Evolutionary conservation across 2,329 filamentous ascomycete species (phyloP), one percentile per base, ranked within the genome.

Genomic region (Myriosclerotinia curreyana): DNA sequence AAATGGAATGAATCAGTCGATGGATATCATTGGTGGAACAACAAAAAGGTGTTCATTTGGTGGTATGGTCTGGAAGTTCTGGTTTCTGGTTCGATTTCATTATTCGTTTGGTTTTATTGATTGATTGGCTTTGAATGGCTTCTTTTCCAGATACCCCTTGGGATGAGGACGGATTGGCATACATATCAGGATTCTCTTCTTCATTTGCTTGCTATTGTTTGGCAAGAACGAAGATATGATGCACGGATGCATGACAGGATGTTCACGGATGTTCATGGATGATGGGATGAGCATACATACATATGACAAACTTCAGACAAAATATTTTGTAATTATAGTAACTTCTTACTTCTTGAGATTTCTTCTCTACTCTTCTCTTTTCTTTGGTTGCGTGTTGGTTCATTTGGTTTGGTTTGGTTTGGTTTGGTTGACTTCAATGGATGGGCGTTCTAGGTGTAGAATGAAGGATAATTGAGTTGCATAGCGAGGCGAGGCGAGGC

Each of bases 101-200:
- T 53, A 40, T 34, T 55, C 49, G 38, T 62, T 62, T 62, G 49
- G 59, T 40, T 62, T 48, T 55, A 53, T 54, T 54, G 25, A 54
- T 46, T 62, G 49, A 44, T 61, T 61, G 25, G 49, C 42, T 48
- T 58, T 58, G 36, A 25, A 58, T 58, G n/a, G 55, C 42, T 62
- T 62, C 49, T 53, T 54, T 62, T 44, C 59, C 59, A 62, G 59
- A 62, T 62, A 62, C 59, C 59, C 59, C 49, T 62, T 62, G 38
- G 59, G 59, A 62, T 62, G 40, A 54, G 38, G 59, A 62, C 54
- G 49, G 38, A 54, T 62, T 62, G 38, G 40, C n/a, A 62, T 54
- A 58, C 55, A 58, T 25, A 38, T 48, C n/a, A 36, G 38, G 59
- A 20, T 54, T 22, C 7, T 42, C 31, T 51, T 52, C 48, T 51